These are phyloP conservation scores for Heracleum sosnowskyi DNA, from an alignment of 129 eudicot species.

Conservation along the genomic window DNA sequence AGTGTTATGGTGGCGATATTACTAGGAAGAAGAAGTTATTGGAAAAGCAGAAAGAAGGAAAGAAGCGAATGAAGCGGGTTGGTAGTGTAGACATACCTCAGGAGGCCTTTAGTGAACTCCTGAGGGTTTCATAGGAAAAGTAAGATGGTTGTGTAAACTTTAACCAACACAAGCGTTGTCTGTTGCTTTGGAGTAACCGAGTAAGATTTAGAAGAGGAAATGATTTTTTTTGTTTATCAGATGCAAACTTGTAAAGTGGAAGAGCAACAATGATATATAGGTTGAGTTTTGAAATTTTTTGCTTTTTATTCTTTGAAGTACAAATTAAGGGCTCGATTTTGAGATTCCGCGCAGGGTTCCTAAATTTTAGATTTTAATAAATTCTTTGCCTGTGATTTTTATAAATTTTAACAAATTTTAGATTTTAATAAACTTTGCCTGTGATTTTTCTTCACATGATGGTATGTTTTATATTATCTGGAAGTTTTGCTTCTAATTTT, in stretches of 20 bases:
- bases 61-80: conserved; percentile 95
- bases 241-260: not conserved
- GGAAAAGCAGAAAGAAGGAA: conserved; percentile 98
- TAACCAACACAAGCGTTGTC: not conserved
- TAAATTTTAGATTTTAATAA: too few species aligned
- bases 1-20: conserved; percentile 95
- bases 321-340: too few species aligned
- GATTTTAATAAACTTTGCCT: too few species aligned
- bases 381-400: too few species aligned
- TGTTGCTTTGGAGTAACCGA: too few species aligned
- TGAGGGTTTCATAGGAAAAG: conserved; percentile 57
- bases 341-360: too few species aligned
- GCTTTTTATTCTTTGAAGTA: too few species aligned
- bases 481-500: too few species aligned
- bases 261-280: not conserved
- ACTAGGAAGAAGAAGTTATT: conserved; percentile 81
- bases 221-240: not conserved
- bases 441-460: too few species aligned
- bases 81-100: conserved; percentile 98
- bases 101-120: conserved; percentile 83
- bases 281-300: not conserved
- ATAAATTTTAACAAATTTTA: too few species aligned
- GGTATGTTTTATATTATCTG: too few species aligned
- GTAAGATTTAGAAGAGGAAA: not conserved
- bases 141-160: not conserved